phyloP scores from a whole-genome alignment of 2,329 filamentous ascomycete genomes.

The Trichoderma sp. region DNA sequence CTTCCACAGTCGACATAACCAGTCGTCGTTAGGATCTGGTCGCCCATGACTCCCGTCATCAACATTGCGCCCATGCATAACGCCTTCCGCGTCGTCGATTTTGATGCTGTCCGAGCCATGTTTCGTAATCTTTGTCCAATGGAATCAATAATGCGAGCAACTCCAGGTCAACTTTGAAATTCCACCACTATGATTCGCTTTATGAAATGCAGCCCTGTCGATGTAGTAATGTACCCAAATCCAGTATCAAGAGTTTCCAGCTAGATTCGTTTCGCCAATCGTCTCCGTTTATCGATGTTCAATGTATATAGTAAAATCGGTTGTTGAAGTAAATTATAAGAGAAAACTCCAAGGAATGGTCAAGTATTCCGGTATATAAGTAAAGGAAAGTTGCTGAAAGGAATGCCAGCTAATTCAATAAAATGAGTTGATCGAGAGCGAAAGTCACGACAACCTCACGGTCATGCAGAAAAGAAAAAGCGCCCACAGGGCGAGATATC shows the following conservation, averaged over 20 bases:
- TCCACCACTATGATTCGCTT: not conserved
- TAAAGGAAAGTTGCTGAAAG: not conserved
- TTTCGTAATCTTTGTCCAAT: conserved; percentile 24
- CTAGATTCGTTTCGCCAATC: conserved; percentile 4
- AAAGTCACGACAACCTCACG: not conserved
- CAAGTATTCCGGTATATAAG: not conserved
- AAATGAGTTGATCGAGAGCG: not conserved
- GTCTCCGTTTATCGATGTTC: not conserved
- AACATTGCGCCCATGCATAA: conserved; percentile 40
- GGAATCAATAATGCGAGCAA: conserved; percentile 22
- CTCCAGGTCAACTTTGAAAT: conserved; percentile 25
- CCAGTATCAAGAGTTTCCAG: conserved; percentile 9
- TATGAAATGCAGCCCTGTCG: conserved; percentile 4
- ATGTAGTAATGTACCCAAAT: not conserved
- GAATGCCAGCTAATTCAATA: not conserved
- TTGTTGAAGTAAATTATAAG: not conserved
- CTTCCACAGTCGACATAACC: conserved; percentile 73
- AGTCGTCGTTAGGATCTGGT: conserved; percentile 74
- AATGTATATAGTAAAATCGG: conserved; percentile 4
- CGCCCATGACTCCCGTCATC: conserved; percentile 56
- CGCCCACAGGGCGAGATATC: conserved; percentile 30
- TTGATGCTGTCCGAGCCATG: conserved; percentile 37
- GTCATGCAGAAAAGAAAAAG: conserved; percentile 20
- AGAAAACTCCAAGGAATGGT: conserved; percentile 21
- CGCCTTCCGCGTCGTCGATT: conserved; percentile 36